These are phyloP conservation scores for Leptographium procerum DNA, from an alignment of 2,329 filamentous ascomycete genomes.

Conservation along the genomic window DNA sequence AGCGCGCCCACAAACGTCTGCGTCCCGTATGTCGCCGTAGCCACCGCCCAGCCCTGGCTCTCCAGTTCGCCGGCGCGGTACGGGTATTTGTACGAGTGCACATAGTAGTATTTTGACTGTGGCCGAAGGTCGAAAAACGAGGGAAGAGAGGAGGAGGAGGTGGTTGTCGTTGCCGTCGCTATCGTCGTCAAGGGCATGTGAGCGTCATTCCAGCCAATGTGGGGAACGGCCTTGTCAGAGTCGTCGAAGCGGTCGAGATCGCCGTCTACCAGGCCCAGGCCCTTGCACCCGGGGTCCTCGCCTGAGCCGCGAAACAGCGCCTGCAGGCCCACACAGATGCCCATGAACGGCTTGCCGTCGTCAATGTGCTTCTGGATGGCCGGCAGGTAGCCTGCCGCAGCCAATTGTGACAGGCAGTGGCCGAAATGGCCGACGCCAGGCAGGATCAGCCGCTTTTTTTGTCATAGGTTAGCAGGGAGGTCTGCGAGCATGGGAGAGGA, in stretches of 20 bases:
- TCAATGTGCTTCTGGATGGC: constrained; percentile 74
- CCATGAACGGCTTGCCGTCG: constrained; percentile 94
- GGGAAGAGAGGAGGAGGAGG: no score
- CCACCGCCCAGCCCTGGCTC: constrained; percentile 78
- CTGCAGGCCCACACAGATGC: constrained; percentile 90
- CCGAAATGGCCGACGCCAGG: constrained; percentile 97
- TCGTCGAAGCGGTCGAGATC: constrained; percentile 67
- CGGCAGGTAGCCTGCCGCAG: constrained; percentile 70
- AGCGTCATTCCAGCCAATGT: constrained; percentile 97
- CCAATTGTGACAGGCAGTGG: constrained; percentile 80
- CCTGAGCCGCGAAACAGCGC: constrained; percentile 78
- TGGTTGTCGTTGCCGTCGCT: no score
- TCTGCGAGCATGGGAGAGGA: no score
- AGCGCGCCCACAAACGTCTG: constrained; percentile 90
- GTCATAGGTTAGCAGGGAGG: not conserved
- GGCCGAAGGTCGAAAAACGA: constrained; percentile 66
- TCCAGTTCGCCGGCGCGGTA: constrained; percentile 67
- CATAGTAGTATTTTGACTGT: constrained; percentile 94
- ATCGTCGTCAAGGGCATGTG: not conserved
- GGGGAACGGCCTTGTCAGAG: constrained; percentile 77
- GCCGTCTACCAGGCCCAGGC: constrained; percentile 64
- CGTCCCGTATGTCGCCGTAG: constrained; percentile 73
- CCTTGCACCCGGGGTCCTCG: constrained; percentile 61
- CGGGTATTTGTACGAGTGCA: constrained; percentile 83
- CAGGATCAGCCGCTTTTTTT: constrained; percentile 88